Evolutionary conservation across 805 yeast species (phyloP), one percentile per base, ranked within the genome.

Genomic region (Hanseniaspora valbyensis): DNA sequence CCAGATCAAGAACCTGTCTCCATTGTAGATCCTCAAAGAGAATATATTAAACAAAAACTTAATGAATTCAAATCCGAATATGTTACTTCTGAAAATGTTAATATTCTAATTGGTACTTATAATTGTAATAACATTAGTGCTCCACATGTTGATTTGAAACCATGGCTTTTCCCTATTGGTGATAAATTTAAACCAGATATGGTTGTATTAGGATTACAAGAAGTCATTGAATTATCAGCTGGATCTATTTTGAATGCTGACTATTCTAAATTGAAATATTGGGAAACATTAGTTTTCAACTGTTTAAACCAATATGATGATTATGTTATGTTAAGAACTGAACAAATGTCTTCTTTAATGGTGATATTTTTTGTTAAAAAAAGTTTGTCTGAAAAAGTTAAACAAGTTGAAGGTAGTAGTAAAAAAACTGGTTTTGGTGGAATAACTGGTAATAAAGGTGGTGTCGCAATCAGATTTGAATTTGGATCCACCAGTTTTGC

Each of bases 391-490:
- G 63, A 66, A 19, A 61, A 71, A 49, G 79, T 92, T 3, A 83
- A 85, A 13, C 81, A 83, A 59, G 96, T 92, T 4, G 89, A 88
- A 57, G 96, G 96, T n/a, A 76, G 89, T n/a, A 76, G 84, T 12
- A 90, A 89, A 59, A 90, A 90, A 65, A 90, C 97, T 0, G 98
- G 97, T 0, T 69, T 92, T 50, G 96, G 96, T 34, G 98, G 98
- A 41, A 90, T 92, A 69, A 78, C 97, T 0, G 98, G 96, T 16
- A 90, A 92, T 63, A 90, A 90, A 64, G 98, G 98, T 41, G 96
- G 94, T 3, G 94, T 89, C 54, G 96, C 95, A 0, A 86, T 92
- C 14, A 74, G 96, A 54, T 84, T 90, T 66, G 77, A 82, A 45
- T 86, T 75, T 64, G 92, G 92, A 0, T 75, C 79, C 29, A 82